These are phyloP conservation scores for Carnegiea gigantea DNA, from an alignment of 179 eudicot species.

Conservation along the genomic window DNA sequence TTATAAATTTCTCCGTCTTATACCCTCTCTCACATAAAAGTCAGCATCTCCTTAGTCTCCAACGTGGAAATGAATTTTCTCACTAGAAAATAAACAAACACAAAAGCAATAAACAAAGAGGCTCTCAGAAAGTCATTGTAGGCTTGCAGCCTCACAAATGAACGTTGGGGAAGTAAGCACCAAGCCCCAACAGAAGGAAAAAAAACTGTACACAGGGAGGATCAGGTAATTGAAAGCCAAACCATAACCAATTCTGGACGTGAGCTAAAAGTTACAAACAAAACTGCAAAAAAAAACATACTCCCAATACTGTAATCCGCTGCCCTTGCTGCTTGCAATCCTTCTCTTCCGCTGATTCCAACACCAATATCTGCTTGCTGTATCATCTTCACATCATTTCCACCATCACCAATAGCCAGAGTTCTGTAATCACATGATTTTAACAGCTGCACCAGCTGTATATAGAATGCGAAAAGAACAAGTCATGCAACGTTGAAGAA, in stretches of 20 bases:
- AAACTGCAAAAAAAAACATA: slow-evolving; percentile 34
- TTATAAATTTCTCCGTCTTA: not conserved
- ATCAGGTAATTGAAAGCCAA: not conserved
- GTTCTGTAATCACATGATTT: slow-evolving; percentile 93
- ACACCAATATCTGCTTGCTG: slow-evolving; percentile 99
- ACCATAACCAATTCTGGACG: not conserved
- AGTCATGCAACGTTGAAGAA: slow-evolving; percentile 7
- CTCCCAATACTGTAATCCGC: slow-evolving; percentile 99
- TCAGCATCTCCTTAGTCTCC: not conserved
- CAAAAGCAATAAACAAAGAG: not conserved
- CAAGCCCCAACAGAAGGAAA: slow-evolving; percentile 8
- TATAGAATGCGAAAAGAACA: slow-evolving; percentile 4
- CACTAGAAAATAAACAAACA: not conserved
- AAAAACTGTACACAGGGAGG: not conserved
- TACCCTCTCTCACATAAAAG: not conserved
- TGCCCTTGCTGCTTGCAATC: slow-evolving; percentile 98
- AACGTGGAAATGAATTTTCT: not conserved
- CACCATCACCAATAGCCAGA: slow-evolving; percentile 97
- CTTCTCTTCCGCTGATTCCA: slow-evolving; percentile 99
- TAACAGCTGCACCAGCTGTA: slow-evolving; percentile 88
- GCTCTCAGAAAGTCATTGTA: not conserved
- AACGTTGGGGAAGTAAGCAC: not conserved
- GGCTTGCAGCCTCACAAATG: not conserved
- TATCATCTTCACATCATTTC: slow-evolving; percentile 98
- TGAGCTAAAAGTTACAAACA: slow-evolving; percentile 14